phyloP scores from a whole-genome alignment of 1,284 basidiomycete genomes.

The Leucoagaricus sp. region DNA sequence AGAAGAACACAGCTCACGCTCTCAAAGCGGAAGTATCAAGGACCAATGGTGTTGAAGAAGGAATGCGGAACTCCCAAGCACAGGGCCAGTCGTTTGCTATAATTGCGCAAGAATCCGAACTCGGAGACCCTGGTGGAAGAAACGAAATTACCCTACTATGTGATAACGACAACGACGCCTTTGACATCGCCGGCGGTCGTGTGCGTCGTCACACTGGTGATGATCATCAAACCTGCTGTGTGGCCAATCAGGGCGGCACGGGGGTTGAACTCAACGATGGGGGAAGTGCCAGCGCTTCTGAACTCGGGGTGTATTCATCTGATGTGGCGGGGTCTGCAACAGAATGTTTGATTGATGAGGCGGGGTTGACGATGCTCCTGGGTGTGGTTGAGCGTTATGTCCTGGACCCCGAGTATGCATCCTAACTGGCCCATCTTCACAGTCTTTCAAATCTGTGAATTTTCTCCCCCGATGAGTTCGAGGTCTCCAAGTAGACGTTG shows the following conservation, averaged over 20 bases:
- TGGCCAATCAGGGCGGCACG: not conserved
- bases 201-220: not conserved
- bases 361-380: conserved; percentile 49
- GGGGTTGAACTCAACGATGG: not conserved
- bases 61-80: not conserved
- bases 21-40: not conserved
- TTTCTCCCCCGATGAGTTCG: not conserved
- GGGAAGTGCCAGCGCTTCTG: not conserved
- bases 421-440: too few species aligned
- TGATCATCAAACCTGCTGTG: not conserved
- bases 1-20: not conserved
- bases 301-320: conserved; percentile 8
- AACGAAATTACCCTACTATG: not conserved
- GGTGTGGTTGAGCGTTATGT: conserved; percentile 49
- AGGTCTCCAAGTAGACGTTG: too few species aligned
- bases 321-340: not conserved
- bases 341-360: conserved; percentile 36
- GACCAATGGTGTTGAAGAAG: not conserved
- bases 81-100: conserved; percentile 1
- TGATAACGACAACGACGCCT: not conserved
- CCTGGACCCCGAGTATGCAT: conserved; percentile 24
- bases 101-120: conserved; percentile 9
- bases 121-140: conserved; percentile 12
- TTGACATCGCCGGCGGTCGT: not conserved
- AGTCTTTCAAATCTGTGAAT: not conserved